Conservation (phyloP, 768 basidiomycete genomes). For the Boletus sp. region DNA sequence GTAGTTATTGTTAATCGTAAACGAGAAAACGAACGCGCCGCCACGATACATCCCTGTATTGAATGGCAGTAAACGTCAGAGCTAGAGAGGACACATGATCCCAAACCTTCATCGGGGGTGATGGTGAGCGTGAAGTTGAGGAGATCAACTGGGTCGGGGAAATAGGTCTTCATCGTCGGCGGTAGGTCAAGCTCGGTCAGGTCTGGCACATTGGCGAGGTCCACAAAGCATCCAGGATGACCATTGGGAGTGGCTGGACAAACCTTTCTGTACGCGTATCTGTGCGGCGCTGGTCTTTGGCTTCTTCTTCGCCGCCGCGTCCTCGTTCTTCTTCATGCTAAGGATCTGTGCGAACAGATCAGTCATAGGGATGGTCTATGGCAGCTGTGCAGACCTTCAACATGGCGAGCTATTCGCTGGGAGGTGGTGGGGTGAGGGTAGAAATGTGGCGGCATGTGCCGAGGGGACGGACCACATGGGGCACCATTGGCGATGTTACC, state of each 20-base stretch:
- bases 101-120: conserved; percentile 90
- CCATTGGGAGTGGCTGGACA: background rate
- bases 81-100: background rate
- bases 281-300: conserved; percentile 98
- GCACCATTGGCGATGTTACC: background rate
- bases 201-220: conserved; percentile 47
- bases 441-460: conserved; percentile 31
- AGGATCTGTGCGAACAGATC: conserved; percentile 66
- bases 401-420: conserved; percentile 29
- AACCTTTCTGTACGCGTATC: conserved; percentile 99
- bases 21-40: conserved; percentile 89
- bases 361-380: background rate
- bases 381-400: conserved; percentile 37
- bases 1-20: conserved; percentile 96
- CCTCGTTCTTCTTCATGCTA: conserved; percentile 99
- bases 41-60: conserved; percentile 94
- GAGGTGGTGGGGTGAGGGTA: conserved; percentile 20
- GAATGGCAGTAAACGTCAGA: conserved; percentile 3
- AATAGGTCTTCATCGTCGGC: conserved; percentile 91
- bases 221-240: background rate
- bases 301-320: conserved; percentile 95
- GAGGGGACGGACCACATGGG: conserved; percentile 11
- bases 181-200: conserved; percentile 96
- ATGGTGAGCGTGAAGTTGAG: conserved; percentile 96
- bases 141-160: conserved; percentile 89